Conservation (phyloP, 2,329 filamentous ascomycete species). For the Sporothrix mexicana region DNA sequence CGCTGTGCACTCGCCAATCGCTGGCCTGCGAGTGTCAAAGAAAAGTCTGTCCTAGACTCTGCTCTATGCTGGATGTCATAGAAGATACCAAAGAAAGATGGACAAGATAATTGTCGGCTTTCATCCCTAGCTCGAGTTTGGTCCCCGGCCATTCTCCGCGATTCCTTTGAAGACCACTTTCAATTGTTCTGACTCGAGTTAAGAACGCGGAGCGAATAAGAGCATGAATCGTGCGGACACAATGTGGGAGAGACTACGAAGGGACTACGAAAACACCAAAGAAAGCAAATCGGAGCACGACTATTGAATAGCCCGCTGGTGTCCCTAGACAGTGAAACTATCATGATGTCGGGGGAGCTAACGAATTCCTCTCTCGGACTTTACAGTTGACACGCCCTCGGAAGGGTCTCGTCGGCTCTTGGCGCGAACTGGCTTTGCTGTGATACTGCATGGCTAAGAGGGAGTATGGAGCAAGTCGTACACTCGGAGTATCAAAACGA, state of each 20-base stretch:
- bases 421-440: neutral
- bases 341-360: no score
- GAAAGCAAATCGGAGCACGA: neutral
- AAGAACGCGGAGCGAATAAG: no score
- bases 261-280: neutral
- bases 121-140: neutral
- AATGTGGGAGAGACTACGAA: no score
- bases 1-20: neutral
- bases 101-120: neutral
- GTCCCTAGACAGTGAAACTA: neutral
- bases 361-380: neutral
- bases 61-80: no score
- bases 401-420: neutral
- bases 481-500: neutral
- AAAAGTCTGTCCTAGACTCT: no score
- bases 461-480: no score
- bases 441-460: no score
- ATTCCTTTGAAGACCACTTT: no score
- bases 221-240: no score
- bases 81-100: neutral
- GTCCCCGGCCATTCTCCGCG: neutral
- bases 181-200: no score
- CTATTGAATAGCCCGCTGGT: neutral
- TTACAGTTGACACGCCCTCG: constrained; percentile 11
- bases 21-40: no score